Evolutionary conservation across 2,329 filamentous ascomycete genomes (phyloP).

Genomic region (Sarocladium strictum): DNA sequence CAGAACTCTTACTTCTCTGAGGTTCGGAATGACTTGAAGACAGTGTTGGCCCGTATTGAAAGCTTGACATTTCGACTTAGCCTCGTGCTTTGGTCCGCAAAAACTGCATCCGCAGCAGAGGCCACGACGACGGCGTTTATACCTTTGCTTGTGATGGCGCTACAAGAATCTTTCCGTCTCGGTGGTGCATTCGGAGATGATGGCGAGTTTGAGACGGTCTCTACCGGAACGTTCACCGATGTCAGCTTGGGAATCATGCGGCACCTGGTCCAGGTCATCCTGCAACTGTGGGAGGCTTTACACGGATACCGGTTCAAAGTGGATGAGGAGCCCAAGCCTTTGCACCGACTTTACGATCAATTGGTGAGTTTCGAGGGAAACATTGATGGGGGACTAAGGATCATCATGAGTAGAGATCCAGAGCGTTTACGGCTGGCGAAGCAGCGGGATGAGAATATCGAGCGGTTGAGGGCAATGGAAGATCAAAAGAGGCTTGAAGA

Average conservation of each 20-base stretch:
- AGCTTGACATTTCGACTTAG: neutral
- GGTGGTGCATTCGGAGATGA: neutral
- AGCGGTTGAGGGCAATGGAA: too few relatives aligned
- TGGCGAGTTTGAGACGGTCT: neutral
- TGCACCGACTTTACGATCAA: neutral
- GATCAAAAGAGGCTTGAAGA: neutral
- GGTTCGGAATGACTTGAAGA: neutral
- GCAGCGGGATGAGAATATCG: neutral
- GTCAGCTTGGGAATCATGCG: neutral
- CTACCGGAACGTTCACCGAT: neutral
- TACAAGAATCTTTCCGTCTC: neutral
- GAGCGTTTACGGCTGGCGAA: neutral
- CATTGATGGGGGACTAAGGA: neutral
- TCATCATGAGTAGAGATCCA: neutral
- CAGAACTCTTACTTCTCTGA: neutral
- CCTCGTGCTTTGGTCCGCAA: neutral
- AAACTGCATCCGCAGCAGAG: neutral
- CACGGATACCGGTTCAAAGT: neutral
- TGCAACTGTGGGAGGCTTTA: neutral
- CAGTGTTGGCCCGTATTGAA: neutral
- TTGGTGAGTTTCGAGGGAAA: neutral
- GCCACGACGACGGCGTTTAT: neutral
- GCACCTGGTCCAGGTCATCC: neutral
- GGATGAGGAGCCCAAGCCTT: neutral
- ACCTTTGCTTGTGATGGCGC: neutral